Evolutionary conservation across 2,329 filamentous ascomycete species (phyloP).

Genomic region (Pseudogymnoascus sp.): DNA sequence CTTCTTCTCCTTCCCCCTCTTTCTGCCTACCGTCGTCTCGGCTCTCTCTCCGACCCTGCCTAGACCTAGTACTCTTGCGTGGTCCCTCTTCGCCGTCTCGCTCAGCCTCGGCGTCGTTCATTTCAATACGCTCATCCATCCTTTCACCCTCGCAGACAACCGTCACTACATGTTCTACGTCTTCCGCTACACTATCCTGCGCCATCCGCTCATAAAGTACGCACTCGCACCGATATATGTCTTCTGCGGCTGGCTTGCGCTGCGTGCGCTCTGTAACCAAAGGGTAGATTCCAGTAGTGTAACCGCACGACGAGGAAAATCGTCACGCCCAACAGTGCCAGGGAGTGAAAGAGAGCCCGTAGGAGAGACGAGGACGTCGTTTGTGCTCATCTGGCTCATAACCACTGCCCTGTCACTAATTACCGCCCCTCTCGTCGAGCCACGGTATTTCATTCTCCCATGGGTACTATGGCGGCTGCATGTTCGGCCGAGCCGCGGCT

Average conservation of each 20-base stretch:
- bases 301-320: slow-evolving; percentile 13
- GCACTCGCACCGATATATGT: slow-evolving; percentile 63
- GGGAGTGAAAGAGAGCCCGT: slow-evolving; percentile 18
- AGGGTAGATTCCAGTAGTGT: slow-evolving; percentile 16
- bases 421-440: slow-evolving; percentile 87
- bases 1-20: slow-evolving; percentile 81
- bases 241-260: slow-evolving; percentile 57
- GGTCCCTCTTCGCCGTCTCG: not conserved
- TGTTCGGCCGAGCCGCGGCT: slow-evolving; percentile 38
- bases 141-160: slow-evolving; percentile 94
- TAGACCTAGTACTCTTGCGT: slow-evolving; percentile 16
- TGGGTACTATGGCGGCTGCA: slow-evolving; percentile 90
- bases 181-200: slow-evolving; percentile 73
- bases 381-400: slow-evolving; percentile 50
- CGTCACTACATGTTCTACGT: slow-evolving; percentile 96
- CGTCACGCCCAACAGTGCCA: not conserved
- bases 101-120: slow-evolving; percentile 46
- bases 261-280: slow-evolving; percentile 44
- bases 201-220: slow-evolving; percentile 56
- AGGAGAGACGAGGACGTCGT: slow-evolving; percentile 36
- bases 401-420: slow-evolving; percentile 71
- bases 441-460: slow-evolving; percentile 89
- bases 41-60: slow-evolving; percentile 34
- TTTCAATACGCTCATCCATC: slow-evolving; percentile 88
- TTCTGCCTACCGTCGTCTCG: slow-evolving; percentile 44